Base-by-base conservation (phyloP, 1,139 yeast species). In the Sugiyamaella pinicola region DNA sequence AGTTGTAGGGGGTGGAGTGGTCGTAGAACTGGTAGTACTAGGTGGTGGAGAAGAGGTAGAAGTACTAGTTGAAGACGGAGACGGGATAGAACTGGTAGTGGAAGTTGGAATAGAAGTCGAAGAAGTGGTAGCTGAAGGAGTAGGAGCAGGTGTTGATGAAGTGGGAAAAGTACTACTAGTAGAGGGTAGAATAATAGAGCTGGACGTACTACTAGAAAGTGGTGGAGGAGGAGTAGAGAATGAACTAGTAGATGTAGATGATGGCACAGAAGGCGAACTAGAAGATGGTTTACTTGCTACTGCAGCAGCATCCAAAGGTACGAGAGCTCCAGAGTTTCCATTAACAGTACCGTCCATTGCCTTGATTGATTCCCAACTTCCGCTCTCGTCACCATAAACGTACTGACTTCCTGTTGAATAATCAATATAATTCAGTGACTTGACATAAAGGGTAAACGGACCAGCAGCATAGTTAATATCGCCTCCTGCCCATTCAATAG, bases 401-500 rank as follows among this genome's bases (percentile, higher is more conserved):
- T 90, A 89, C 57, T 78, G 75, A 1, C 76, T 64, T 42, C 96
- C 96, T 18, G 88, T 77, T 2, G 96, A 88, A 68, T 89, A 90
- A 70, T 90, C 96, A 18, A 82, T 73, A 17, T 86, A 87, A 42
- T 77, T 69, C 39, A 88, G 64, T 2, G 78, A 74, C 63, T 84
- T 75, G 58, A 90, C 78, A 61, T 77, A 67, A 87, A 87, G 85
- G 38, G 82, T 68, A 67, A 81, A 87, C 44, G 93, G 93, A 42
- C 82, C 89, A 44, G 76, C 64, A 13, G 78, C 62, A 65, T 80
- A 85, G 67, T 86, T 84, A 13, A 87, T 82, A 12, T 60, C 59
- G 48, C 95, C 95, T 51, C 95, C 95, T 12, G 95, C 91, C 95
- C 95, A 87, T 62, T 82, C 81, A 54, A 87, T 83, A 5, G 93